These are phyloP conservation scores for Trichomonascaceae sp. DNA, from an alignment of 1,139 yeast species.

Conservation along the genomic window DNA sequence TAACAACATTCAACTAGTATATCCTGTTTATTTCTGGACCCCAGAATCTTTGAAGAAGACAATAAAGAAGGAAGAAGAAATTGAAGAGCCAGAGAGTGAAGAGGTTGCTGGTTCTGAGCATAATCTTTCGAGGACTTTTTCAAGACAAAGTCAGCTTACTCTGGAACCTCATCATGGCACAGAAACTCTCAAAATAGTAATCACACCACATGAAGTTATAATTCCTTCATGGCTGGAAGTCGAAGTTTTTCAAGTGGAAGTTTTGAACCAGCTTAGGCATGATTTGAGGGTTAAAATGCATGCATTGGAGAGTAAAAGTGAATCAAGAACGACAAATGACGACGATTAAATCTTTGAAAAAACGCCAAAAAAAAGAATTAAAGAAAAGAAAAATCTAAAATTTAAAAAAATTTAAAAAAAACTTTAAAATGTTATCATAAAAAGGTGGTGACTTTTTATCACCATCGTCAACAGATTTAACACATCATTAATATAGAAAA, in stretches of 20 bases:
- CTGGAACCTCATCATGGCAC: conserved; percentile 2
- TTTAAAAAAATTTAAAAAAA: background rate
- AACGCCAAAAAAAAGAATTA: background rate
- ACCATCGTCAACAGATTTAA: background rate
- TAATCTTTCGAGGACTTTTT: background rate
- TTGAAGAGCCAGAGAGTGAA: background rate
- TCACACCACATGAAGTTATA: conserved; percentile 1
- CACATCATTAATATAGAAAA: background rate
- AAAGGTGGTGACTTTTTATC: background rate
- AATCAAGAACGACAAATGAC: no score
- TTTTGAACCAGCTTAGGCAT: conserved; percentile 5
- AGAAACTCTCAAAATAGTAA: conserved; percentile 3
- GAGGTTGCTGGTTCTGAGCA: background rate
- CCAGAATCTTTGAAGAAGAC: conserved; percentile 24
- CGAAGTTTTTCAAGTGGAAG: background rate
- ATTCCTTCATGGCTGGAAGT: conserved; percentile 6
- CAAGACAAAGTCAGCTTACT: background rate
- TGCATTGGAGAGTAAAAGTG: background rate
- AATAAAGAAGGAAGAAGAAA: background rate
- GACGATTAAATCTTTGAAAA: background rate
- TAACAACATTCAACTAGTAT: conserved; percentile 49
- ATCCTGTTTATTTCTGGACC: conserved; percentile 65
- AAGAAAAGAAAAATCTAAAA: background rate
- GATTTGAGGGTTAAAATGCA: background rate
- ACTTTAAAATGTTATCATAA: background rate